Percentiles rank a stretch among this genome's conserved stretches.
These are phyloP conservation scores for Spathaspora girioi DNA, from an alignment of 805 yeast species.

Conservation along the genomic window DNA sequence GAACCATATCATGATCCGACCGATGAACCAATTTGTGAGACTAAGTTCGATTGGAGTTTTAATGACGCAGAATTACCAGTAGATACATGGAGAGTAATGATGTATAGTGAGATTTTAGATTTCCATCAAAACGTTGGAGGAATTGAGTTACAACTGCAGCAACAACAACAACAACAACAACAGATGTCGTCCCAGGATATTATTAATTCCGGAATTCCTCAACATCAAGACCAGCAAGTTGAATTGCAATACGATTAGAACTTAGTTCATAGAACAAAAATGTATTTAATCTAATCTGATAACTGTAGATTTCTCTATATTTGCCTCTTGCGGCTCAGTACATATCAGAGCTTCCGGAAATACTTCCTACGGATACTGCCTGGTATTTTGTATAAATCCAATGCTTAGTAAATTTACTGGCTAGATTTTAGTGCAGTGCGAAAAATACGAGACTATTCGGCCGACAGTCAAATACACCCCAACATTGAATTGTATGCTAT, in stretches of 20 bases:
- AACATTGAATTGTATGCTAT: too few relatives aligned
- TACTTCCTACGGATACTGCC: too few relatives aligned
- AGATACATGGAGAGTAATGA: conserved; percentile 98
- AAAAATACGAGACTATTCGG: too few relatives aligned
- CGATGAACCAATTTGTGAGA: conserved; percentile 93
- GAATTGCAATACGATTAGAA: background rate
- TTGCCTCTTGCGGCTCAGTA: too few relatives aligned
- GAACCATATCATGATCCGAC: conserved; percentile 96
- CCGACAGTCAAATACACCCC: too few relatives aligned
- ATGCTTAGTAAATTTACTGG: too few relatives aligned
- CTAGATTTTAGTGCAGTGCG: too few relatives aligned
- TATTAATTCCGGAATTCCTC: background rate
- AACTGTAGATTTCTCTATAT: too few relatives aligned
- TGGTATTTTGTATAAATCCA: too few relatives aligned
- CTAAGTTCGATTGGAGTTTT: conserved; percentile 95
- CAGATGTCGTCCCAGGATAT: background rate
- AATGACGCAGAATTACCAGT: conserved; percentile 97
- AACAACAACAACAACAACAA: conserved; percentile 23
- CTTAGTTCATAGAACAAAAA: too few relatives aligned
- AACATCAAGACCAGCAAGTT: background rate
- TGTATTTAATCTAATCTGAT: too few relatives aligned
- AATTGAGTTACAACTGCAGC: conserved; percentile 12
- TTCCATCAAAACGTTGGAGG: conserved; percentile 69
- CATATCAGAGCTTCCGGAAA: too few relatives aligned
- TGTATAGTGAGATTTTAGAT: conserved; percentile 95